A percentile compares a stretch with the other conserved stretches of the same genome.
phyloP scores from a whole-genome alignment of 352 stramenopile species.

The Phytophthora aleatoria region DNA sequence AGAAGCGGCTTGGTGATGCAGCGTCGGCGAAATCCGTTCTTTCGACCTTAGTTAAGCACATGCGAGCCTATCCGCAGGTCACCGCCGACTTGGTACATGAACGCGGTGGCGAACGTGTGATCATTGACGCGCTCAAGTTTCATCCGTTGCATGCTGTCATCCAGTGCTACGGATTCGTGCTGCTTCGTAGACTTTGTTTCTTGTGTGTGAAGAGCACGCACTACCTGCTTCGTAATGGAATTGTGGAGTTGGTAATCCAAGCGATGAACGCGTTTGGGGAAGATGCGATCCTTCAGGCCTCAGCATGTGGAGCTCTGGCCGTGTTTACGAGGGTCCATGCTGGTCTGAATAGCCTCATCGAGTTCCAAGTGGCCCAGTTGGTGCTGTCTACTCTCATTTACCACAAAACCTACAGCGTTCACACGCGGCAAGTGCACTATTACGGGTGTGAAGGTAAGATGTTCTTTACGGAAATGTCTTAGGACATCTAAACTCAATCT shows the following conservation, averaged over 20 bases:
- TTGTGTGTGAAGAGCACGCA: conserved; percentile 67
- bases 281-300: conserved; percentile 81
- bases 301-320: conserved; percentile 72
- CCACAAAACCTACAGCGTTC: conserved; percentile 83
- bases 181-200: conserved; percentile 76
- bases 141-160: conserved; percentile 76
- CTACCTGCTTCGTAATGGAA: conserved; percentile 51
- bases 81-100: conserved; percentile 67
- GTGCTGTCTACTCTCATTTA: conserved; percentile 74
- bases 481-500: too few species aligned
- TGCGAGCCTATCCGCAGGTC: conserved; percentile 70
- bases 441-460: conserved; percentile 75
- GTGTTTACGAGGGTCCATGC: conserved; percentile 69
- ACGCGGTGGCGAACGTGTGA: conserved; percentile 44
- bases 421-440: conserved; percentile 86
- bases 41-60: conserved; percentile 78
- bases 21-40: conserved; percentile 60
- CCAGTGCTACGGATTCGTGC: conserved; percentile 81
- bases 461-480: not conserved
- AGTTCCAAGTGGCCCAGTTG: conserved; percentile 58
- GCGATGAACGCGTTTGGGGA: conserved; percentile 74
- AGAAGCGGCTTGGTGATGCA: conserved; percentile 46
- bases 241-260: conserved; percentile 55
- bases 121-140: conserved; percentile 61
- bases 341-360: conserved; percentile 56